Evolutionary conservation across 1,139 yeast species (phyloP), one percentile per base, ranked within the genome.

Genomic region (Pichia sp.): DNA sequence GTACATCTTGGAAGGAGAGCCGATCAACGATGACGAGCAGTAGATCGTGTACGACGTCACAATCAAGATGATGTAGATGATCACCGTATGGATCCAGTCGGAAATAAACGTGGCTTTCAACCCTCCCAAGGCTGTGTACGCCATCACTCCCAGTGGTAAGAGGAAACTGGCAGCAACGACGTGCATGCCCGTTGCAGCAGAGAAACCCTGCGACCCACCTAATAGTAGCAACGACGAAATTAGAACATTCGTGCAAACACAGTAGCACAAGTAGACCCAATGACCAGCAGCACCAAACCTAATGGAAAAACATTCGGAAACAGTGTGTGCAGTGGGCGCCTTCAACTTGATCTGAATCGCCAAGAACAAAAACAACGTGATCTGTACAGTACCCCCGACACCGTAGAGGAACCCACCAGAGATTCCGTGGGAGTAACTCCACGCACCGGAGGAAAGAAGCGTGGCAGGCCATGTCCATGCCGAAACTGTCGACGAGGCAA

Each of bases 241-340:
- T 13, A 62, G 50, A 16, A 63, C 53, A 46, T 63, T 64, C 21
- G 63, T 64, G 12, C 56, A 51, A 18, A 64, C 54, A 3, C 63
- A 60, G 48, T 61, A 64, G 45, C 48, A 53, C 19, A 61, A 54
- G 49, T 60, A 58, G 1, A 59, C 54, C 46, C 60, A 48, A 48
- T 65, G 68, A 12, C 64, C 62, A 13, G 66, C 63, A 12, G 65
- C 61, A 39, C 83, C 82, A 59, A 75, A 78, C 52, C 83, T 66
- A 2, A 75, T 72, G 56, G 68, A 70, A 54, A 77, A 70, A 49
- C 76, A 74, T 62, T 78, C 83, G 60, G 76, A 74, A 62, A 75
- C 78, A 4, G 82, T 77, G 61, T 78, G 82, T 9, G 81, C 81
- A 48, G 72, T 72, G 3, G 82, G 82, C 19, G 82, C 80, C 55